Evolutionary conservation across 164 flowering plant species (phyloP), one percentile per base, ranked within the genome.

Genomic region (Piper longum): DNA sequence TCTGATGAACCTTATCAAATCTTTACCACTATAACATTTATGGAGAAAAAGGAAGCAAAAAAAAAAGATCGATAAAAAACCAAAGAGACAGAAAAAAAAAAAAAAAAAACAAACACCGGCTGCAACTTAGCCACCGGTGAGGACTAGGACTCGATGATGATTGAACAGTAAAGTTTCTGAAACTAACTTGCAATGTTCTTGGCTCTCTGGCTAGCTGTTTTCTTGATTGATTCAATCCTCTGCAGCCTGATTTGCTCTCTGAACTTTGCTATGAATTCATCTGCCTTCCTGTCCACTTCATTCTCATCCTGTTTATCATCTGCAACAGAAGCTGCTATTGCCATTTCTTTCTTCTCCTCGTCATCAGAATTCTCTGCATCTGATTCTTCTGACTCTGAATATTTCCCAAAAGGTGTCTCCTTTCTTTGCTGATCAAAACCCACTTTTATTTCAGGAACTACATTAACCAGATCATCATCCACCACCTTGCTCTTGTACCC

Each of bases 201-300:
- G 39, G 51, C 52, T 16, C 57, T 51, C 51, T 66, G 63, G 4
- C 62, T 48, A 14, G 52, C 60, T 0, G 68, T 39, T 59, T 39
- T 66, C 63, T 68, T 62, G 64, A 67, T 61, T 1, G 89, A 82
- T 54, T 84, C 91, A 41, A 81, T 78, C 70, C 86, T 85, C 67
- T 92, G 98, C 57, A 89, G 91, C 73, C 98, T 78, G 65, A 92
- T 92, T 64, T 89, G 96, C 83, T 92, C 96, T 56, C 91, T 89
- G 70, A 92, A 87, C 71, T 87, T 89, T 54, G 96, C 96, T 66
- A 89, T 89, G 76, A 92, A 92, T 70, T 92, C 98, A 64, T 75
- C 93, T 18, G 96, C 98, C 68, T 92, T 89, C 83, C 80, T 84
- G 66, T 91, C 95, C 40, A 91, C 96, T 64, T 74, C 77, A 55